Conservation (phyloP, 441 rosid species). For the Monsonia emarginata region DNA sequence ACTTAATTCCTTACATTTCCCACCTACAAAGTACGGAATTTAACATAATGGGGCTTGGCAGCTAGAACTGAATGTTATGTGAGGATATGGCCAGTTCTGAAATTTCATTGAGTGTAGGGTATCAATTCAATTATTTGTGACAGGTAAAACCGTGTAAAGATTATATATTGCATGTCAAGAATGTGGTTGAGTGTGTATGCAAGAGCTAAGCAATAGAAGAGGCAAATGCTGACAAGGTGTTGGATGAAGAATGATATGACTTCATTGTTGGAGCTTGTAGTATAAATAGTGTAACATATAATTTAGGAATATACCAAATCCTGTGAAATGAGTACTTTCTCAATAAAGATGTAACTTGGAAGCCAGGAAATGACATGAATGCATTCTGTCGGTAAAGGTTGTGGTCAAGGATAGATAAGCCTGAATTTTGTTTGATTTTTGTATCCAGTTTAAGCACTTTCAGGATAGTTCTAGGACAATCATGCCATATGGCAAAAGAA, state of each 20-base stretch:
- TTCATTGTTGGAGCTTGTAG: neutral
- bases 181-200: neutral
- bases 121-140: neutral
- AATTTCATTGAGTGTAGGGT: neutral
- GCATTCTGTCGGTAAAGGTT: neutral
- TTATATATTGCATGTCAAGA: neutral
- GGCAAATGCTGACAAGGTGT: neutral
- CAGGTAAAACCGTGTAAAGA: neutral
- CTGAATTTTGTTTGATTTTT: neutral
- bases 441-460: neutral
- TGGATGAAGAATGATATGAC: neutral
- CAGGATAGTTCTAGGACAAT: neutral
- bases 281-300: neutral
- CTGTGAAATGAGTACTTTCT: neutral
- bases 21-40: neutral
- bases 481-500: neutral
- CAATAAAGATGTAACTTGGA: neutral
- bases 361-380: neutral
- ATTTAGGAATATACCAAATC: neutral
- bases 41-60: neutral
- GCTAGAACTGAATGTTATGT: neutral
- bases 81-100: neutral
- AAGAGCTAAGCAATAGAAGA: neutral
- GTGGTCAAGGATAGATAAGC: neutral
- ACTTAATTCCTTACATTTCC: slow-evolving; percentile 1